These are phyloP conservation scores for Podospora sp. DNA, from an alignment of 495 filamentous ascomycete genomes.

Conservation along the genomic window DNA sequence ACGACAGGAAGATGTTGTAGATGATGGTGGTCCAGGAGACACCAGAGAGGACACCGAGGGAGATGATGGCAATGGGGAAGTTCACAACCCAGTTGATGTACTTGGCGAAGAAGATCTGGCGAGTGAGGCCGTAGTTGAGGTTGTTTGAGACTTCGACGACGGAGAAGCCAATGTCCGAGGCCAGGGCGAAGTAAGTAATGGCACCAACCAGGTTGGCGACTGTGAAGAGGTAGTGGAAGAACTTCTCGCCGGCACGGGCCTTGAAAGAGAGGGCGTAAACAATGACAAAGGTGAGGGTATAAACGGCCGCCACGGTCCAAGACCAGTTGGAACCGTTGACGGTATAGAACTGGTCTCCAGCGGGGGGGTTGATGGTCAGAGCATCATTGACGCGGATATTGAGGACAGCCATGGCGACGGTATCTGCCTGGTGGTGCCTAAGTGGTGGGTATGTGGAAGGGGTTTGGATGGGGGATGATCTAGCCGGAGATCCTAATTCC, in stretches of 20 bases:
- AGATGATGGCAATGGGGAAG: constrained; percentile 45
- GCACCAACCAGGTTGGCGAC: constrained; percentile 50
- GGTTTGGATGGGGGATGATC: background rate
- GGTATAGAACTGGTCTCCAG: constrained; percentile 41
- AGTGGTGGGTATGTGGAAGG: background rate
- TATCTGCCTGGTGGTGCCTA: background rate
- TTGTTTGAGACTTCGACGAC: constrained; percentile 36
- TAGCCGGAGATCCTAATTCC: background rate
- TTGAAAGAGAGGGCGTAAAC: constrained; percentile 42
- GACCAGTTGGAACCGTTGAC: constrained; percentile 53
- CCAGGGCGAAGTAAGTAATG: constrained; percentile 50
- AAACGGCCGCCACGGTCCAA: constrained; percentile 50
- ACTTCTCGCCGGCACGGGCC: constrained; percentile 48
- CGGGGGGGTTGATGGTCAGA: constrained; percentile 47
- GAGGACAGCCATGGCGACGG: constrained; percentile 27
- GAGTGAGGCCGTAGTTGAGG: constrained; percentile 30
- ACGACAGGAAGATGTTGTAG: constrained; percentile 47
- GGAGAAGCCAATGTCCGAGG: constrained; percentile 46
- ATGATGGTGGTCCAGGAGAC: constrained; percentile 51
- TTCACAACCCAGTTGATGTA: constrained; percentile 53
- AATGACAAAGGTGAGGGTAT: constrained; percentile 41
- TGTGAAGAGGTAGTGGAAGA: constrained; percentile 59
- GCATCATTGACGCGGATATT: constrained; percentile 42
- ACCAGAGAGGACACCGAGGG: constrained; percentile 49
- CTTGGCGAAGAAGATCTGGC: constrained; percentile 56